phyloP scores from a whole-genome alignment of 1,284 basidiomycete species.

The Inonotus obliquus region DNA sequence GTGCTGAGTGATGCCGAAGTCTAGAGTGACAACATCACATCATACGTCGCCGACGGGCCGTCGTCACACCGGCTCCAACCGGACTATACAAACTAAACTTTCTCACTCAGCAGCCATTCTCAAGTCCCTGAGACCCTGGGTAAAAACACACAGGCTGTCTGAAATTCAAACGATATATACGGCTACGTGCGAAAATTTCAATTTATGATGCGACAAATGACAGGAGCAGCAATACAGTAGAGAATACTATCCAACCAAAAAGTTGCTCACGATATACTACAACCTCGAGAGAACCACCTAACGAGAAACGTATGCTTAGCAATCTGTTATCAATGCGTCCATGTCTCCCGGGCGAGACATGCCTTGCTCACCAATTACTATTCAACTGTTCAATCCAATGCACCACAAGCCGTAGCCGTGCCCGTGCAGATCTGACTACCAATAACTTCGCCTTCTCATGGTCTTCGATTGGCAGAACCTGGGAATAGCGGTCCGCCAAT shows the following conservation, averaged over 20 bases:
- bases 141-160: background rate
- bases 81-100: background rate
- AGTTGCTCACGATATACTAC: slow-evolving; percentile 32
- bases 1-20: slow-evolving; percentile 17
- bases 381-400: slow-evolving; percentile 89
- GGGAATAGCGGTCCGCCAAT: background rate
- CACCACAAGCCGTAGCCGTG: slow-evolving; percentile 80
- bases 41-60: background rate
- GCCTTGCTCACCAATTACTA: slow-evolving; percentile 52
- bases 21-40: background rate
- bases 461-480: slow-evolving; percentile 92
- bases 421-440: slow-evolving; percentile 77
- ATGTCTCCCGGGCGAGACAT: slow-evolving; percentile 7
- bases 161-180: background rate
- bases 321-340: background rate
- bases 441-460: slow-evolving; percentile 91
- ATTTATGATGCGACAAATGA: slow-evolving; percentile 8
- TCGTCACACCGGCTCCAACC: background rate
- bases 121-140: background rate
- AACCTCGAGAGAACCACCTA: slow-evolving; percentile 50
- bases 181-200: background rate
- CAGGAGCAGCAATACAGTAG: slow-evolving; percentile 3
- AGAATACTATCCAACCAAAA: slow-evolving; percentile 11
- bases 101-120: background rate
- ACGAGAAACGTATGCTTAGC: slow-evolving; percentile 10